Conservation (phyloP, 805 yeast genomes). For the Candida mattraensis region DNA sequence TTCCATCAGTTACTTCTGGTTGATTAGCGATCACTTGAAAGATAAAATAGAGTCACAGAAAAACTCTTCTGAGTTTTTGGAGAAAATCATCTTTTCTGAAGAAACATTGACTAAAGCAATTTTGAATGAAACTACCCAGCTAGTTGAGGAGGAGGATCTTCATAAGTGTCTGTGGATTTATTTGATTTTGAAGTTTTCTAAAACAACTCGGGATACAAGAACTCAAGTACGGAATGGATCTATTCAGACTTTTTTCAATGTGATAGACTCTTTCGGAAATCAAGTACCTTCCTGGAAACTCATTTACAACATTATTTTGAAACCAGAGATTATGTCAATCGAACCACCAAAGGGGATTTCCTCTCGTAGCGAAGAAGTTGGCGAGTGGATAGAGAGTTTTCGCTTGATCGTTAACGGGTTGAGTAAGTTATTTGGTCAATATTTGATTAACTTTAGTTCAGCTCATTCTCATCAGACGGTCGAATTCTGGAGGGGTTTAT, state of each 20-base stretch:
- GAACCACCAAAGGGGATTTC: slow-evolving; percentile 15
- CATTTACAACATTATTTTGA: slow-evolving; percentile 64
- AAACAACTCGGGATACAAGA: slow-evolving; percentile 62
- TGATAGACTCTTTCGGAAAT: slow-evolving; percentile 69
- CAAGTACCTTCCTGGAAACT: slow-evolving; percentile 64
- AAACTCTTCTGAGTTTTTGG: slow-evolving; percentile 8
- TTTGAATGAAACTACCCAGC: slow-evolving; percentile 6
- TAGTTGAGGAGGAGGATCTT: slow-evolving; percentile 25
- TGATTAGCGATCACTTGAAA: slow-evolving; percentile 75
- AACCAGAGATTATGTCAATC: slow-evolving; percentile 41
- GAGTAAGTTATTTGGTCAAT: slow-evolving; percentile 57
- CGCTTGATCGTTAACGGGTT: slow-evolving; percentile 64
- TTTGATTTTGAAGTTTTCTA: slow-evolving; percentile 59
- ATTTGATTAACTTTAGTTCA: slow-evolving; percentile 39
- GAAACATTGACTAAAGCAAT: slow-evolving; percentile 21
- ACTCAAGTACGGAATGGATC: slow-evolving; percentile 89
- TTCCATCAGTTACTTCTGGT: slow-evolving; percentile 89
- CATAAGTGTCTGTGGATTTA: slow-evolving; percentile 59
- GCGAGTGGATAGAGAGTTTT: slow-evolving; percentile 61
- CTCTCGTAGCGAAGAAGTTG: slow-evolving; percentile 9
- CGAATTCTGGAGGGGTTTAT: slow-evolving; percentile 56
- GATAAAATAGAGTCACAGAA: slow-evolving; percentile 27
- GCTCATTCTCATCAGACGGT: slow-evolving; percentile 18
- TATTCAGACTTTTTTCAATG: slow-evolving; percentile 81
- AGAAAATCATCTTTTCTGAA: slow-evolving; percentile 20